These are phyloP conservation scores for Alternaria novae-zelandiae DNA, from an alignment of 2,329 filamentous ascomycete species.

Conservation along the genomic window DNA sequence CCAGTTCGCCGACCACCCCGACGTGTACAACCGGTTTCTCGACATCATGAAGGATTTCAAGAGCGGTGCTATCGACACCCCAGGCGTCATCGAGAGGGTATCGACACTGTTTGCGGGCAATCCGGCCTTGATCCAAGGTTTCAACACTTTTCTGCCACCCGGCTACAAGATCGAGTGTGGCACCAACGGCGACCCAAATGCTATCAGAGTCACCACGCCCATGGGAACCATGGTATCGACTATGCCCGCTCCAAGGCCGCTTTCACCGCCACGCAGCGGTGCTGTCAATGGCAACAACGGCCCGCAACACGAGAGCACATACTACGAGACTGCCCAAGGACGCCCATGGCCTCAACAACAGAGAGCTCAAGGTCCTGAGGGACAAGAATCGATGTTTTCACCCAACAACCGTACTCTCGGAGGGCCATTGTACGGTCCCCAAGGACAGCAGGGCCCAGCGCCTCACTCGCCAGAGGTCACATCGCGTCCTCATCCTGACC, in stretches of 20 bases:
- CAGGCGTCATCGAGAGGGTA: constrained; percentile 94
- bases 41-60: constrained; percentile 99
- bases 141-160: constrained; percentile 95
- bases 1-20: constrained; percentile 93
- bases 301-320: constrained; percentile 50
- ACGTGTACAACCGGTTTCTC: constrained; percentile 95
- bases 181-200: constrained; percentile 90
- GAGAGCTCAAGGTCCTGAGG: constrained; percentile 38
- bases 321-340: constrained; percentile 44
- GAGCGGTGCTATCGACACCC: constrained; percentile 97
- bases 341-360: constrained; percentile 50
- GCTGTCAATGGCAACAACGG: constrained; percentile 62
- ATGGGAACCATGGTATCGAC: constrained; percentile 96
- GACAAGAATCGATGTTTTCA: constrained; percentile 50
- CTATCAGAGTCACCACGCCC: constrained; percentile 94
- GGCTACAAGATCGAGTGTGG: constrained; percentile 98
- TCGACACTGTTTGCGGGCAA: constrained; percentile 96
- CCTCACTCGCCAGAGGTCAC: constrained; percentile 47
- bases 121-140: constrained; percentile 93
- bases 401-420: constrained; percentile 53
- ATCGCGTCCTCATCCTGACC: constrained; percentile 47
- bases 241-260: constrained; percentile 65
- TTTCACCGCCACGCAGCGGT: constrained; percentile 55
- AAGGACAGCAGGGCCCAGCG: constrained; percentile 40
- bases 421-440: constrained; percentile 46